Base-by-base conservation (phyloP, 2,329 filamentous ascomycete genomes). In the Nothomitra cinnamomea region DNA sequence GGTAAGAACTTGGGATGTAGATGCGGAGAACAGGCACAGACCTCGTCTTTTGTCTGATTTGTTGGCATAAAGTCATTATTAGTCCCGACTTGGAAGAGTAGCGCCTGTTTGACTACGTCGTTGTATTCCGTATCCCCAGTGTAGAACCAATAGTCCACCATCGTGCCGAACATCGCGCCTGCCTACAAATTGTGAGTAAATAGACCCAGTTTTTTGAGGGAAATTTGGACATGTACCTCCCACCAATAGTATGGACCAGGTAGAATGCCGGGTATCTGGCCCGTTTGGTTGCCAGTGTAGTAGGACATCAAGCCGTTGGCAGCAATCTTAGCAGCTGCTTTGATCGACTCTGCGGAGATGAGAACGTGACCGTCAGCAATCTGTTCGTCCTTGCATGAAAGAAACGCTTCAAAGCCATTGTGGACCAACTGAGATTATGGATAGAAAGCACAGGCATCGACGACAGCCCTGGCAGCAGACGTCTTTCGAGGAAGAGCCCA, bases 131-230 rank as follows among this genome's bases (percentile, higher is more conserved):
- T 57, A 56, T 75, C 71, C n/a, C 67, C 73, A 71, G 56, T 78
- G 79, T 1, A 76, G 75, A 76, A 40, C 71, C 72, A 3, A 77
- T 78, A 66, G 80, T 73, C 78, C 77, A 82, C 42, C 76, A 73
- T 54, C 79, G 57, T 35, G 12, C 60, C 57, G 53, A 59, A 58
- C 54, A 58, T 60, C 4, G 58, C 57, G n/a, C 59, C 56, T 3
- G 55, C 56, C 28, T 32, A 32, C 5, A 32, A 32, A 10, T 10
- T 10, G 10, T 5, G 28, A 32, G 28, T 32, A 32, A 32, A 10
- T 10, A 32, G 10, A 32, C 4, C 28, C 28, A 4, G 4, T 10
- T 10, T 4, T 32, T 32, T 5, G 10, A 5, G 28, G 10, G 28
- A 32, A 32, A 10, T 5, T 10, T 10, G 28, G 28, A 32, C 10